These are phyloP conservation scores for Globisporangium uncinulatum DNA, from an alignment of 352 stramenopile genomes.

Conservation along the genomic window DNA sequence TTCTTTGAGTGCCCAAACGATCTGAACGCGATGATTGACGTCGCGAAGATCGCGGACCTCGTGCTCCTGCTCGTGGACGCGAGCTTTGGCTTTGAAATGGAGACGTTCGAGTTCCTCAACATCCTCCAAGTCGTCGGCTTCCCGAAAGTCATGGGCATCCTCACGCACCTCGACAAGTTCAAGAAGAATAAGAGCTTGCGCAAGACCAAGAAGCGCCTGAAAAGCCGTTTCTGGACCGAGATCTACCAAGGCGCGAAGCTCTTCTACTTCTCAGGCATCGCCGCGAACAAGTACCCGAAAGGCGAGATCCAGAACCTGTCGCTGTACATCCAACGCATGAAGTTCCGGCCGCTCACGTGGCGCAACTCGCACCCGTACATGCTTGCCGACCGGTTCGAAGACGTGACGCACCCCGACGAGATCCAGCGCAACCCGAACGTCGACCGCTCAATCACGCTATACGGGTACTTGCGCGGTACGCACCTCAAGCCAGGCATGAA, in stretches of 20 bases:
- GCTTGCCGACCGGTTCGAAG: conserved; percentile 96
- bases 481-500: conserved; percentile 96
- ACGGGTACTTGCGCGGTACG: conserved; percentile 98
- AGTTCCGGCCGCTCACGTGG: conserved; percentile 98
- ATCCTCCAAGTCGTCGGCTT: conserved; percentile 94
- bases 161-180: conserved; percentile 99
- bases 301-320: conserved; percentile 98
- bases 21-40: conserved; percentile 91
- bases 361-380: conserved; percentile 99
- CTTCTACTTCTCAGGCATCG: conserved; percentile 97
- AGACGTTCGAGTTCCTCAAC: conserved; percentile 99
- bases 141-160: conserved; percentile 96
- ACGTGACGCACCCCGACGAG: conserved; percentile 95
- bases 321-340: conserved; percentile 96
- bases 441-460: conserved; percentile 94
- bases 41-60: conserved; percentile 98
- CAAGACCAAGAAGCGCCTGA: conserved; percentile 98
- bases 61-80: conserved; percentile 98
- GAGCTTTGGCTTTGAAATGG: conserved; percentile 99
- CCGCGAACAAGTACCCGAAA: conserved; percentile 99
- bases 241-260: conserved; percentile 93
- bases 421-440: conserved; percentile 91
- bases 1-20: conserved; percentile 99
- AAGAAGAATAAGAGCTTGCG: conserved; percentile 97
- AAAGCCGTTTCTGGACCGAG: conserved; percentile 99